Conservation (phyloP, 192 early-diverging fungal genomes). For the Coemansia reversa region DNA sequence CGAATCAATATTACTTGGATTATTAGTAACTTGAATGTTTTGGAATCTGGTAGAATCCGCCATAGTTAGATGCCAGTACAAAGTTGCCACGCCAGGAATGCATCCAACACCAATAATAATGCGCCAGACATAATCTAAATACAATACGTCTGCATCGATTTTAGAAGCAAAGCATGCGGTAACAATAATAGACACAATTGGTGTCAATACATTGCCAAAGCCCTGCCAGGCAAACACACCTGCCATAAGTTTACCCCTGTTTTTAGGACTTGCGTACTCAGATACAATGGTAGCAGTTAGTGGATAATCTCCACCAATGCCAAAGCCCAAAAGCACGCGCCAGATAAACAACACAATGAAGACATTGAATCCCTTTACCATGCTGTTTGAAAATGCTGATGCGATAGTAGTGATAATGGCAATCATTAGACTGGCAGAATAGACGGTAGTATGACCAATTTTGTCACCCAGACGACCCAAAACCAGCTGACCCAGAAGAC, state of each 20-base stretch:
- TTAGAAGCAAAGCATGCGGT: conserved; percentile 71
- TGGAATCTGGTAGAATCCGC: conserved; percentile 72
- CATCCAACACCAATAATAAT: conserved; percentile 82
- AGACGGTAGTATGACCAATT: conserved; percentile 86
- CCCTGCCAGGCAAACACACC: conserved; percentile 94
- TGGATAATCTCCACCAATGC: conserved; percentile 95
- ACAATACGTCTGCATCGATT: conserved; percentile 60
- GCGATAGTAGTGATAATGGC: conserved; percentile 85
- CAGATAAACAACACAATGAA: conserved; percentile 77
- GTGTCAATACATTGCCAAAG: conserved; percentile 80
- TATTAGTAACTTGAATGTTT: too few species aligned
- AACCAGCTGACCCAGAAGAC: conserved; percentile 86
- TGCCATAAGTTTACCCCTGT: conserved; percentile 85
- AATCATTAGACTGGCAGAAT: conserved; percentile 86
- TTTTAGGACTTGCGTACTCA: conserved; percentile 79
- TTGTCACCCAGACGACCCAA: conserved; percentile 89
- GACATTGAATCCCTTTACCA: conserved; percentile 67
- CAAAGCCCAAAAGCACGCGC: conserved; percentile 91
- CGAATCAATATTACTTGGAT: too few species aligned
- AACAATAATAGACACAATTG: conserved; percentile 70
- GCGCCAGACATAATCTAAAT: conserved; percentile 91
- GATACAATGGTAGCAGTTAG: conserved; percentile 91
- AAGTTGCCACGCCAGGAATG: conserved; percentile 75
- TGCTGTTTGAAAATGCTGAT: conserved; percentile 68
- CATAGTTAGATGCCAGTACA: conserved; percentile 84